Evolutionary conservation across 768 basidiomycete genomes (phyloP).

Genomic region (Podaxis pistillaris): DNA sequence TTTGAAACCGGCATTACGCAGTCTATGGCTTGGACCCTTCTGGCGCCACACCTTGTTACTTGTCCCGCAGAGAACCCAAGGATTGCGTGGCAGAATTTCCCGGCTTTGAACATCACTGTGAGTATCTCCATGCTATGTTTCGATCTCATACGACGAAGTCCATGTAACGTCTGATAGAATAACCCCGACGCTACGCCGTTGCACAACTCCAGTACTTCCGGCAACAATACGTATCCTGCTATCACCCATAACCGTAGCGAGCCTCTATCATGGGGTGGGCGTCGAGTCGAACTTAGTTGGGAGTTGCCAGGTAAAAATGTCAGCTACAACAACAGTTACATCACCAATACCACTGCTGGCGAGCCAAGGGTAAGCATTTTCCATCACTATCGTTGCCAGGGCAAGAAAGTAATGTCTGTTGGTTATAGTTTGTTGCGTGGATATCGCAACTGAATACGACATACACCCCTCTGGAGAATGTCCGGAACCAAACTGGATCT

Average conservation of each 20-base stretch:
- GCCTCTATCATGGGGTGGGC: constrained; percentile 45
- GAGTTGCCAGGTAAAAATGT: constrained; percentile 52
- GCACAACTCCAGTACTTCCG: constrained; percentile 21
- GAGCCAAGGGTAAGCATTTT: constrained; percentile 32
- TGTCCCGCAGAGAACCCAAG: constrained; percentile 54
- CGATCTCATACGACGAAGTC: neutral
- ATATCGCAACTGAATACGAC: constrained; percentile 62
- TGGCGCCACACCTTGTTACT: constrained; percentile 47
- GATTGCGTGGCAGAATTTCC: constrained; percentile 57
- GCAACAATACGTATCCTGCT: constrained; percentile 42
- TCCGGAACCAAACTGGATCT: constrained; percentile 40
- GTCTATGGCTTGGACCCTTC: constrained; percentile 60
- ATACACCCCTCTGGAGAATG: constrained; percentile 46
- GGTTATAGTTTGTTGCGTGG: constrained; percentile 50
- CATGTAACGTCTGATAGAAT: constrained; percentile 16
- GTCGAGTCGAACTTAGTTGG: constrained; percentile 48
- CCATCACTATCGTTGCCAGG: neutral
- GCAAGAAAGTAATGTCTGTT: neutral
- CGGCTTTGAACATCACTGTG: constrained; percentile 46
- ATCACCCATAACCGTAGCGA: constrained; percentile 52
- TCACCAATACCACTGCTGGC: constrained; percentile 46
- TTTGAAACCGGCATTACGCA: constrained; percentile 60
- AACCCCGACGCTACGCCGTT: constrained; percentile 25
- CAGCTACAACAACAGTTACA: constrained; percentile 50
- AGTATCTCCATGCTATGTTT: constrained; percentile 13